Conservation (phyloP, 805 yeast genomes). For the Metschnikowia cerradonensis region DNA sequence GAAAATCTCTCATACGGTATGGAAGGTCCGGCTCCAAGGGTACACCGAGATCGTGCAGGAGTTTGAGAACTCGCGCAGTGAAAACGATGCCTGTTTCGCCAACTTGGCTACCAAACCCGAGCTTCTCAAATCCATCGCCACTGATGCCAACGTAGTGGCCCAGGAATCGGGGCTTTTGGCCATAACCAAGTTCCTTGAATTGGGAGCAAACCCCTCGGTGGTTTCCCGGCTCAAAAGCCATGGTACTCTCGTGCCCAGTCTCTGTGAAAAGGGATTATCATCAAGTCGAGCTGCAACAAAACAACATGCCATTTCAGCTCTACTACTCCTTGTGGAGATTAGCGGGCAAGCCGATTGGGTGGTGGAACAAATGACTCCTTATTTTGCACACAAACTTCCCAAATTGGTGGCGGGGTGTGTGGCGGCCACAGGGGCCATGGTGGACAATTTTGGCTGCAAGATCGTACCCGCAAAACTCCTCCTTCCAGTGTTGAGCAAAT, state of each 20-base stretch:
- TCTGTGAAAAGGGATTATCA: constrained; percentile 79
- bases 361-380: constrained; percentile 63
- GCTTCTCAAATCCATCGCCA: constrained; percentile 52
- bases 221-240: constrained; percentile 37
- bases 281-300: constrained; percentile 76
- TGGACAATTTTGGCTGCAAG: constrained; percentile 59
- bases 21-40: constrained; percentile 85
- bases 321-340: constrained; percentile 60
- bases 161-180: constrained; percentile 76
- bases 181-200: constrained; percentile 50
- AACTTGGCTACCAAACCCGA: constrained; percentile 52
- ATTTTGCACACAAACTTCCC: constrained; percentile 61
- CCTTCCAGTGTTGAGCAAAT: constrained; percentile 54
- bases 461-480: constrained; percentile 56
- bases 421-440: constrained; percentile 52
- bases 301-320: constrained; percentile 56
- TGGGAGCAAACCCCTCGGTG: constrained; percentile 45
- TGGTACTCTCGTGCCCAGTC: constrained; percentile 39
- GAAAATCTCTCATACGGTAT: constrained; percentile 45
- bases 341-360: constrained; percentile 58
- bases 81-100: constrained; percentile 52
- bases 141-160: constrained; percentile 86
- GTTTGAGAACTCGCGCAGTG: constrained; percentile 53
- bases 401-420: constrained; percentile 71
- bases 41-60: constrained; percentile 60